Conservation (phyloP, 176 grass and related monocot species). For the Aegilops longissima region DNA sequence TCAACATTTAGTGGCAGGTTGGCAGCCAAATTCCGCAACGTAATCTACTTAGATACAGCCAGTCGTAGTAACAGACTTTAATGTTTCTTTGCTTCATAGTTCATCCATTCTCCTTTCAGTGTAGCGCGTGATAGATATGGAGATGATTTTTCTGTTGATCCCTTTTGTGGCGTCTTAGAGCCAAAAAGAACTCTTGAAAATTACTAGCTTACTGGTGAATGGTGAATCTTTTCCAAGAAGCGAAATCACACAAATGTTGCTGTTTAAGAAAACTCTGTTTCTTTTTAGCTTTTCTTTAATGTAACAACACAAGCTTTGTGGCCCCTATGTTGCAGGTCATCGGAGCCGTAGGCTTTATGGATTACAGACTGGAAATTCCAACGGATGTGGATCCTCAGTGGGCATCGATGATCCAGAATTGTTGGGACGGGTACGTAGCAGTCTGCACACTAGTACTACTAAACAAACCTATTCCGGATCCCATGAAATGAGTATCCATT, state of each 20-base stretch:
- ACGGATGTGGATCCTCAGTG: conserved; percentile 69
- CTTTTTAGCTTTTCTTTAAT: neutral
- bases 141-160: neutral
- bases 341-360: conserved; percentile 94
- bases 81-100: neutral
- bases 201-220: neutral
- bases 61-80: neutral
- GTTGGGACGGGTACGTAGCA: conserved; percentile 74
- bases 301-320: neutral
- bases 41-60: neutral
- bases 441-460: neutral
- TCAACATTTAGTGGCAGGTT: no score
- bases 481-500: neutral
- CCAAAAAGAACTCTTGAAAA: neutral
- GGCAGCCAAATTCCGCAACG: neutral
- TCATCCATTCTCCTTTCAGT: neutral
- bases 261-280: neutral
- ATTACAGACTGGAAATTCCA: conserved; percentile 79
- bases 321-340: conserved; percentile 52
- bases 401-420: conserved; percentile 74
- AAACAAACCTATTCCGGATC: neutral
- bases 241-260: neutral
- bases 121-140: neutral
- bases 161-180: neutral
- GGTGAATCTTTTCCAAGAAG: neutral